Conservation (phyloP, 139 green algal species). For the Spirogloea muscicola region DNA sequence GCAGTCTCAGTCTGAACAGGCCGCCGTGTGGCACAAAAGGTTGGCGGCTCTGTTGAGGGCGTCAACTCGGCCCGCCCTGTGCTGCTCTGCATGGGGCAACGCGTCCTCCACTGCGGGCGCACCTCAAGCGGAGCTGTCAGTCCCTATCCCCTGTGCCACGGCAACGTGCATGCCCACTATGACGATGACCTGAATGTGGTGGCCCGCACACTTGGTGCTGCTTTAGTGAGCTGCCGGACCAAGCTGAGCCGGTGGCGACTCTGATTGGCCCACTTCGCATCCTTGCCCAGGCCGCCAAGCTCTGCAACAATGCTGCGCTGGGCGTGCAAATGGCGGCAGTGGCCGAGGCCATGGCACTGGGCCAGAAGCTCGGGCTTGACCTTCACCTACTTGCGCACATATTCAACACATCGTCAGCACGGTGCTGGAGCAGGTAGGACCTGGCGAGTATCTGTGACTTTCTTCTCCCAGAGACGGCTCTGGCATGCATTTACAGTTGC, state of each 20-base stretch:
- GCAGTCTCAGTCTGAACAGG: too few relatives aligned
- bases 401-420: constrained; percentile 64
- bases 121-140: background rate
- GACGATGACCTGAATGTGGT: too few relatives aligned
- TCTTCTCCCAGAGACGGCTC: too few relatives aligned
- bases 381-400: constrained; percentile 55
- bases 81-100: constrained; percentile 62
- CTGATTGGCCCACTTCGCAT: background rate
- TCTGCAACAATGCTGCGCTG: constrained; percentile 68
- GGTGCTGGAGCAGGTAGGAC: constrained; percentile 69
- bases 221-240: too few relatives aligned
- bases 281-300: constrained; percentile 46
- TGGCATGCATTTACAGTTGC: too few relatives aligned
- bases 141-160: background rate
- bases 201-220: too few relatives aligned
- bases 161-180: too few relatives aligned
- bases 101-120: constrained; percentile 59
- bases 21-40: too few relatives aligned
- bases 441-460: too few relatives aligned
- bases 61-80: constrained; percentile 51
- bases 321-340: constrained; percentile 64
- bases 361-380: constrained; percentile 61
- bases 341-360: constrained; percentile 63
- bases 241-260: too few relatives aligned
- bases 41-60: constrained; percentile 54